Evolutionary conservation across 352 stramenopile species (phyloP), one percentile per base, ranked within the genome.

Genomic region (Globisporangium cystogenes): DNA sequence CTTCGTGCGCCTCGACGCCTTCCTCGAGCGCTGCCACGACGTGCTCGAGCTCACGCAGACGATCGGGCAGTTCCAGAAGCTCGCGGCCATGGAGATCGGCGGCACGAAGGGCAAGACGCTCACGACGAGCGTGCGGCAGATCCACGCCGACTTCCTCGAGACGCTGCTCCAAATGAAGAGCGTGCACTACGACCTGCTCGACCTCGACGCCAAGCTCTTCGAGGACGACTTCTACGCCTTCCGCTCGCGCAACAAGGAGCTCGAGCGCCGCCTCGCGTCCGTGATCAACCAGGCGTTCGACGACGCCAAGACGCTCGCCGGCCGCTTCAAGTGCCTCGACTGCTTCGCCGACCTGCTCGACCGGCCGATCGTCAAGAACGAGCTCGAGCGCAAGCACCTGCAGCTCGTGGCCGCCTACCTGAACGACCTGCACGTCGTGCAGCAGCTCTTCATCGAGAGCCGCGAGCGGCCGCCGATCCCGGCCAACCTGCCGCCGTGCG

Each of bases 251-350:
- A 93, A 93, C 51, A 96, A 96, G 48, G 86, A 96, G 60, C 67
- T 96, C 6, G 86, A 97, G 64, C 65, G 83, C 0, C 71, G 89
- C 3, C 59, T 98, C 21, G 84, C 85, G 0, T 94, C 80, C 23
- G 82, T 97, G 7, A 86, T 98, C 24, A 90, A 89, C 35, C 90
- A 97, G 50, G 89, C 85, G 7, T 97, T 98, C 42, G 89, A 97
- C 46, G 92, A 98, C 68, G 85, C 86, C 23, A 92, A 87, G 53
- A 97, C 87, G 0, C 85, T 97, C 24, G 69, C 65, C 7, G 86
- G 82, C 0, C 62, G 83, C 7, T 96, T 98, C 56, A 96, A 96
- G 49, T 92, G 96, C 24, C 75, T 98, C 26, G 87, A 97, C 47
- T 93, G 81, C 57, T 98, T 98, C 51, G 80, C 93, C 37, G 87